Base-by-base conservation (phyloP, 305 asterid species). In the Fraxinus ornus region DNA sequence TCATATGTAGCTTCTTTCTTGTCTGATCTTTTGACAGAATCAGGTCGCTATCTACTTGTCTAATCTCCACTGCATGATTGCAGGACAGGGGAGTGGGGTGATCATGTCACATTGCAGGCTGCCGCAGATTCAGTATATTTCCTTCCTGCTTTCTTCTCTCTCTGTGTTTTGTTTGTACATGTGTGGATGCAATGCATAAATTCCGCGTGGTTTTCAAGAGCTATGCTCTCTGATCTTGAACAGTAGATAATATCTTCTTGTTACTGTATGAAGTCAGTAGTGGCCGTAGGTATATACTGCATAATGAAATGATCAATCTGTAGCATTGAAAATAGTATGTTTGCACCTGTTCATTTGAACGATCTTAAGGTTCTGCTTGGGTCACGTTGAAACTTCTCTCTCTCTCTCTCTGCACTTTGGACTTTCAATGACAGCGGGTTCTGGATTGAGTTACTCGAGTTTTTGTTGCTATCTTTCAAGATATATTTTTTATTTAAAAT, bases 71-170 rank as follows among this genome's bases (percentile, higher is more conserved):
- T 75, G 28, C 77, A 68, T 81, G 75, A 66, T 78, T 83, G 75
- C 92, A 95, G 99, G 89, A 85, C 86, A 15, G 98, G 98, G 35
- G 98, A 94, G 90, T 95, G 97, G 98, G 98, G 98, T 7, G 98
- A 95, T 88, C 98, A 95, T 79, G 86, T 95, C 84, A 95, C 98
- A 12, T 85, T 95, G 86, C 99, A 94, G 89, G 99, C 98, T 19
- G 98, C 99, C 57, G 94, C 99, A 60, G 99, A 96, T 89, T 90
- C 93, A 91, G 98, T 95, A 91, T 37, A 78, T 17, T 73, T 73
- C 26, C 41, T 57, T 44, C 77, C 75, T 60, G 10, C 68, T 32
- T 33, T 79, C 70, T 22, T 80, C 77, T 85, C 66, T 78, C 13
- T 30, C 62, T 77, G 8, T 66, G 1, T 32, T 47, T 36, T 77